A percentile compares a stretch with the other conserved stretches of the same genome.
These are phyloP conservation scores for Colletotrichum chlorophyti DNA, from an alignment of 2,329 filamentous ascomycete species.

Conservation along the genomic window DNA sequence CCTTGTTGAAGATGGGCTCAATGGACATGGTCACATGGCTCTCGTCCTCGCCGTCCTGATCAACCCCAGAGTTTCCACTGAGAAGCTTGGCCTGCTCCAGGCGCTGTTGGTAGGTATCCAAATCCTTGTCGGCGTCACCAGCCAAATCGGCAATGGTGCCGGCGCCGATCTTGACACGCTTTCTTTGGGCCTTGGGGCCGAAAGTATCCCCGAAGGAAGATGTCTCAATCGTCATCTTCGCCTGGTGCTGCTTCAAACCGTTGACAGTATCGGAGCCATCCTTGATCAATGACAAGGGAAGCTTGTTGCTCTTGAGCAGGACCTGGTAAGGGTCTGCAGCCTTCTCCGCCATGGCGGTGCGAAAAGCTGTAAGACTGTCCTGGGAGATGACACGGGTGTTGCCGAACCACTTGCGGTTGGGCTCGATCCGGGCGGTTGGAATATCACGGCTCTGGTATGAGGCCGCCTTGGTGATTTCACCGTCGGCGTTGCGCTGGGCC, in stretches of 20 bases:
- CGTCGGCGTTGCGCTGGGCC: constrained; percentile 79
- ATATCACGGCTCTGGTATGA: constrained; percentile 83
- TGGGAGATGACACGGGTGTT: constrained; percentile 92
- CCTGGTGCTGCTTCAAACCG: constrained; percentile 88
- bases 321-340: constrained; percentile 91
- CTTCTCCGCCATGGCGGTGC: constrained; percentile 90
- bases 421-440: constrained; percentile 87
- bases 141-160: constrained; percentile 84
- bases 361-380: constrained; percentile 84
- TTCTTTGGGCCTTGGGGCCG: constrained; percentile 90
- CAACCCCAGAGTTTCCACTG: constrained; percentile 71
- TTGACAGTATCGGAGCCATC: constrained; percentile 76
- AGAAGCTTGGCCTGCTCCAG: constrained; percentile 80
- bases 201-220: constrained; percentile 89
- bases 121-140: constrained; percentile 78
- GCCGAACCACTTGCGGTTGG: constrained; percentile 97
- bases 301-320: constrained; percentile 94
- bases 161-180: constrained; percentile 88
- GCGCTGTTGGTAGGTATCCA: constrained; percentile 82
- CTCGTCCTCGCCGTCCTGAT: constrained; percentile 50
- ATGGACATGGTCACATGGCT: constrained; percentile 67
- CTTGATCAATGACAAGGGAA: constrained; percentile 92
- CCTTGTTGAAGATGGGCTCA: constrained; percentile 91
- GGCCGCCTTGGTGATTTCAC: constrained; percentile 85
- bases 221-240: constrained; percentile 91